Conservation (phyloP, 2,329 filamentous ascomycete genomes). For the Paecilomyces sp. region DNA sequence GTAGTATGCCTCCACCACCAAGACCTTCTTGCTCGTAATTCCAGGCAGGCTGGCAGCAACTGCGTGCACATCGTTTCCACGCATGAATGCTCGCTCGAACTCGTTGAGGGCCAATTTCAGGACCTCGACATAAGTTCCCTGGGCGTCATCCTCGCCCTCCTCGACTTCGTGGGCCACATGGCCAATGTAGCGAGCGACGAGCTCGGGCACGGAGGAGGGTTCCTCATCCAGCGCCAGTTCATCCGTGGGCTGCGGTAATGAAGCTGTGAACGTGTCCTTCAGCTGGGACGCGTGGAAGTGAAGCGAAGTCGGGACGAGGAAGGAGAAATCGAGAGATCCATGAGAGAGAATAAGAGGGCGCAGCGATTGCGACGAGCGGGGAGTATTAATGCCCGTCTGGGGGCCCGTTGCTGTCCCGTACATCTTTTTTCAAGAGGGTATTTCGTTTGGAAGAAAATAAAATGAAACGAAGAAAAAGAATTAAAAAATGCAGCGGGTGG, state of each 20-base stretch:
- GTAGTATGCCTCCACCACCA: constrained; percentile 87
- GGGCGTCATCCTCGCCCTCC: constrained; percentile 81
- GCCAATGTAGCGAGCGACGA: constrained; percentile 89
- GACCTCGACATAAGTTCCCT: constrained; percentile 85
- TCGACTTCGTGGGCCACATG: constrained; percentile 85
- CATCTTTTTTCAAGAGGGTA: constrained; percentile 52
- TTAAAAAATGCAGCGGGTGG: background rate
- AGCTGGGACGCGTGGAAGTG: constrained; percentile 95
- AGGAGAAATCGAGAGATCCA: constrained; percentile 91
- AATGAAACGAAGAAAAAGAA: background rate
- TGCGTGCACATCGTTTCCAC: constrained; percentile 93
- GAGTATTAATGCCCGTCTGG: constrained; percentile 95
- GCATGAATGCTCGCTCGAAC: constrained; percentile 90
- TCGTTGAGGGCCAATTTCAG: constrained; percentile 89
- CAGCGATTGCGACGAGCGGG: constrained; percentile 85
- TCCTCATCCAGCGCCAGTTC: constrained; percentile 98
- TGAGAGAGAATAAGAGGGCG: constrained; percentile 86
- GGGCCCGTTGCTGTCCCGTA: constrained; percentile 75
- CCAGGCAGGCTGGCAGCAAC: constrained; percentile 78
- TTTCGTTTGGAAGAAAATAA: background rate
- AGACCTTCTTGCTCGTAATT: constrained; percentile 85
- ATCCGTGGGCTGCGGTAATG: constrained; percentile 84
- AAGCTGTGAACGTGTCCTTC: constrained; percentile 81
- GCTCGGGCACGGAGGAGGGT: constrained; percentile 88
- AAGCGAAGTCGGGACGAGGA: constrained; percentile 88